These are phyloP conservation scores for Favolaschia claudopus DNA, from an alignment of 768 basidiomycete genomes.

Conservation along the genomic window DNA sequence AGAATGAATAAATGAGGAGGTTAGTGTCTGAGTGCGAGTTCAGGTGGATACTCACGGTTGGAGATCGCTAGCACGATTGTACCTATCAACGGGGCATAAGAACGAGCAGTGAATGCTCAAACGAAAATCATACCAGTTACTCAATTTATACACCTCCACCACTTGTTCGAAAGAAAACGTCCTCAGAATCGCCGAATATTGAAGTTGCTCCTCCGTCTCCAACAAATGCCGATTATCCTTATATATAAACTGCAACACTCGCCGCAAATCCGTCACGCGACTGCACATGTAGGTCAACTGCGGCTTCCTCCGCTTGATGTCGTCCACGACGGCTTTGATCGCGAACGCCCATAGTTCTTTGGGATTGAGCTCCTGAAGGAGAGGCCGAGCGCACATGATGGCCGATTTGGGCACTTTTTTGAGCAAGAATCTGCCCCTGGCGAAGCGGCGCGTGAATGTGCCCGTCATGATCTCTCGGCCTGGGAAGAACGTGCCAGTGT, in stretches of 20 bases:
- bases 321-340: neutral
- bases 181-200: neutral
- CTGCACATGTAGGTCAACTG: neutral
- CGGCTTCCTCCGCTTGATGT: neutral
- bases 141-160: constrained; percentile 4
- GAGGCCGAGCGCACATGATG: constrained; percentile 13
- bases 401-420: constrained; percentile 2
- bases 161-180: constrained; percentile 3
- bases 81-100: too few species aligned
- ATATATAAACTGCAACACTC: neutral
- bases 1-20: neutral
- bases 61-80: neutral
- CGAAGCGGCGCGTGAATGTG: neutral
- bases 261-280: neutral
- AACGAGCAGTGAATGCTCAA: too few species aligned
- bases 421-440: constrained; percentile 5
- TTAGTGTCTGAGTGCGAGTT: neutral
- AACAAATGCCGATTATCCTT: neutral
- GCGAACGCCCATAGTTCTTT: constrained; percentile 1
- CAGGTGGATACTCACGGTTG: constrained; percentile 7
- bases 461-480: constrained; percentile 1
- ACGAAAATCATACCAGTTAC: constrained; percentile 10
- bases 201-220: neutral
- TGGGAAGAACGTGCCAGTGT: constrained; percentile 1
- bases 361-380: neutral